Conservation (phyloP, 495 filamentous ascomycete species). For the Lophiotrema nucula region DNA sequence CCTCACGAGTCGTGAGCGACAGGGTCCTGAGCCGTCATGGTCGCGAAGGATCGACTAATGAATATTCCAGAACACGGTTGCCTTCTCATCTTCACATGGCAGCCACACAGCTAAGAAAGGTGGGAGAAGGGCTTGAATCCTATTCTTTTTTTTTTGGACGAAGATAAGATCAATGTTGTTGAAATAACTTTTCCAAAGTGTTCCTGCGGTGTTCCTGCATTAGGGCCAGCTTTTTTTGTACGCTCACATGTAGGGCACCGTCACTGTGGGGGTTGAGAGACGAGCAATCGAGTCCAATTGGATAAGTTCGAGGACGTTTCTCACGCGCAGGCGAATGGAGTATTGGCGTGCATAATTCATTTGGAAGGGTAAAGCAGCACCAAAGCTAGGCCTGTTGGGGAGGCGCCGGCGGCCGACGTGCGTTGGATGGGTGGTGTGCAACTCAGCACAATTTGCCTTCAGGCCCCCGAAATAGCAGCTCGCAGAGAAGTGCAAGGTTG, state of each 20-base stretch:
- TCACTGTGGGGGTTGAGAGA: conserved; percentile 21
- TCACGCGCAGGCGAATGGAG: conserved; percentile 11
- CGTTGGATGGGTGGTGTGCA: conserved; percentile 24
- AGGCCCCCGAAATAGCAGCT: conserved; percentile 28
- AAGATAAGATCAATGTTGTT: conserved; percentile 2
- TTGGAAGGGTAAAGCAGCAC: conserved; percentile 27
- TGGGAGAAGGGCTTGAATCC: too few species aligned
- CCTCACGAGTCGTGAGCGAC: conserved; percentile 16
- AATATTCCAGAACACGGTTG: conserved; percentile 21
- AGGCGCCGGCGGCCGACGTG: conserved; percentile 17
- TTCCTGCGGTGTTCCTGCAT: conserved; percentile 38
- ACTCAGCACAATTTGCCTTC: conserved; percentile 27
- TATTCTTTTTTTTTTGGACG: conserved; percentile 15
- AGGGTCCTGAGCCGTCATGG: conserved; percentile 6
- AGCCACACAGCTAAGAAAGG: too few species aligned
- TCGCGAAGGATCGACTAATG: conserved; percentile 14
- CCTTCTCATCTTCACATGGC: too few species aligned
- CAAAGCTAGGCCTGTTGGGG: conserved; percentile 6
- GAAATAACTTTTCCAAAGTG: conserved; percentile 7
- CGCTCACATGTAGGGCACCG: not conserved
- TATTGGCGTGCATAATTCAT: conserved; percentile 21
- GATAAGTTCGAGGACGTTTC: conserved; percentile 22
- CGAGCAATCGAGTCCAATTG: conserved; percentile 15
- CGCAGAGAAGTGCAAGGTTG: conserved; percentile 10
- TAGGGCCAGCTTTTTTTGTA: conserved; percentile 18